phyloP scores from a whole-genome alignment of 192 early-diverging fungal species.

The Chytriomyces confervae region DNA sequence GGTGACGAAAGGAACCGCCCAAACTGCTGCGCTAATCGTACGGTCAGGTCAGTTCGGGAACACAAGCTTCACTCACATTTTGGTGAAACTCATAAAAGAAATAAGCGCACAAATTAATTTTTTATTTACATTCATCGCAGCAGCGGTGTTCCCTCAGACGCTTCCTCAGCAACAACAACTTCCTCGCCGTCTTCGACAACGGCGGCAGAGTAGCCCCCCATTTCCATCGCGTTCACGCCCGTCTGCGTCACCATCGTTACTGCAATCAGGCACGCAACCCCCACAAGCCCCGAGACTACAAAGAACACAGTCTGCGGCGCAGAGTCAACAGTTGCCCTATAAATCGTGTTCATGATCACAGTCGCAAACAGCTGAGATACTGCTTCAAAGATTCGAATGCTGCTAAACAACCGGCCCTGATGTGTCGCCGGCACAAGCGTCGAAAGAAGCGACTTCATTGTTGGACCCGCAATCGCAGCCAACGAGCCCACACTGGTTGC shows the following conservation, averaged over 20 bases:
- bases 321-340: neutral
- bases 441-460: neutral
- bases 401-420: slow-evolving; percentile 20
- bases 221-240: slow-evolving; percentile 13
- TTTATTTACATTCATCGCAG: neutral
- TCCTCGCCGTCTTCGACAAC: neutral
- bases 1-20: too few species aligned
- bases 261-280: neutral
- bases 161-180: neutral
- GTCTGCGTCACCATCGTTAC: neutral
- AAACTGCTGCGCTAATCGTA: too few species aligned
- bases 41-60: too few species aligned
- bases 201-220: neutral
- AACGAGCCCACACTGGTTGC: neutral
- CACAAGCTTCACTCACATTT: too few species aligned
- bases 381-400: slow-evolving; percentile 6
- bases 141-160: neutral
- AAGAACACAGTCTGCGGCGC: slow-evolving; percentile 22
- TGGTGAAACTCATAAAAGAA: too few species aligned
- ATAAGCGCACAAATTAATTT: too few species aligned
- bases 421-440: slow-evolving; percentile 9
- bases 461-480: neutral
- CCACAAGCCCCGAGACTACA: neutral
- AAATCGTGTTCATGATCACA: slow-evolving; percentile 18
- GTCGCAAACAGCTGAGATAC: slow-evolving; percentile 13